Base-by-base conservation (phyloP, 148 eudicot species). In the Amaranthus cruentus region DNA sequence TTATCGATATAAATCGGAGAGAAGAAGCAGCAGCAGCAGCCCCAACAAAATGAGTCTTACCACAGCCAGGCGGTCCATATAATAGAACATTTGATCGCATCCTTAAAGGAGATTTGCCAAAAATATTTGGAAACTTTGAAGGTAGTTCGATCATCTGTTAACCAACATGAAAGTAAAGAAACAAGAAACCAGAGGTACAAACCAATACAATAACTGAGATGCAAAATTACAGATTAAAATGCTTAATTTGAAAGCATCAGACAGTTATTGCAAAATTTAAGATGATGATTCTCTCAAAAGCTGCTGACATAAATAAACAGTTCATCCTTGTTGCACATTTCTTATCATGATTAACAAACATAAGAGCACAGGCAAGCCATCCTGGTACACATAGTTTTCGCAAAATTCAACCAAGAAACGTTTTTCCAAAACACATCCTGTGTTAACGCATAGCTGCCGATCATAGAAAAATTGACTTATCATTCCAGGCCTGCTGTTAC, bases 31-130 rank as follows among this genome's bases (percentile, higher is more conserved):
- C 91, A 68, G 98, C 98, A 69, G 97, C 97, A 78, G 98, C 97
- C 74, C 98, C 98, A 80, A 94, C 93, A 82, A 94, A 83, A 76
- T 94, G 97, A 28, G 98, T 94, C 85, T 94, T 94, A 68, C 98
- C 98, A 83, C 98, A 94, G 58, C 98, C 98, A 86, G 98, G 98
- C 70, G 98, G 97, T 42, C 98, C 98, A 79, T 91, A 94, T 74
- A 94, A 81, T 70, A 94, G 96, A 74, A 91, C 90, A 86, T 94
- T 94, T 74, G 98, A 87, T 53, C 98, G 87, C 82, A 94, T 61
- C 82, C 98, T 87, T 54, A 94, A 68, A 63, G 97, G 98, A 73
- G 89, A 86, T 84, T 90, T 89, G 59, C 88, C 81, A 82, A 94
- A 94, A 50, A 94, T 82, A 82, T 81, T 82, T 58, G 97, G 91